Evolutionary conservation across 176 grass and related monocot species (phyloP), one percentile per base, ranked within the genome.

Genomic region (Eleusine indica): DNA sequence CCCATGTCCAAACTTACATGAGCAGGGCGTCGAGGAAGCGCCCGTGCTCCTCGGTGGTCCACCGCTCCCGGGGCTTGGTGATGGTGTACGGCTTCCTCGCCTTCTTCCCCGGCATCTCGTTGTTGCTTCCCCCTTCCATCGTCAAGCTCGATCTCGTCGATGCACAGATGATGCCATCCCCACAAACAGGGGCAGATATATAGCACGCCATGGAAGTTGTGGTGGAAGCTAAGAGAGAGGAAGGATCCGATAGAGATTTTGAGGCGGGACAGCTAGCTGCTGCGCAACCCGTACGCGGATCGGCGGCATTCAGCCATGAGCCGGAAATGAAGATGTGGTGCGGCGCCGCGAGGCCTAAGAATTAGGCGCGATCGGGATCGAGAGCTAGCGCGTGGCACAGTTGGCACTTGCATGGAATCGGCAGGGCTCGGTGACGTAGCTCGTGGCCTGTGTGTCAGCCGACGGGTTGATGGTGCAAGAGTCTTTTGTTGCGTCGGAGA

Each of bases 21-120:
- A 95, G 76, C 12, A 98, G 83, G 0, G 96, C 96, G 82, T 98
- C 93, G 72, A 98, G 89, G 88, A 98, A 98, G 13, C 93, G 83
- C 81, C 77, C 96, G 63, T 98, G 96, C 87, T 98, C 96, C n/a
- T 98, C 96, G 6, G 68, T 38, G 75, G 57, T 75, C 95, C 95
- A 98, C 30, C 79, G 28, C 81, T 98, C 95, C 41, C 92, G 29
- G 0, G 91, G 88, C 72, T 87, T 89, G 70, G 92, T 98, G 68
- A 98, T 90, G 38, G 91, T 98, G 84, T 98, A 98, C 4, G 95
- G 91, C 75, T 98, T 98, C 83, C 92, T 68, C 10, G 87, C 67
- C 85, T 93, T 98, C 91, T 95, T 98, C 66, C 82, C 72, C 6
- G 79, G 65, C 66, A 68, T 5, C 28, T 74, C 76, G 76, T 2